phyloP scores from a whole-genome alignment of 1,284 basidiomycete species.

The Chondrostereum purpureum region DNA sequence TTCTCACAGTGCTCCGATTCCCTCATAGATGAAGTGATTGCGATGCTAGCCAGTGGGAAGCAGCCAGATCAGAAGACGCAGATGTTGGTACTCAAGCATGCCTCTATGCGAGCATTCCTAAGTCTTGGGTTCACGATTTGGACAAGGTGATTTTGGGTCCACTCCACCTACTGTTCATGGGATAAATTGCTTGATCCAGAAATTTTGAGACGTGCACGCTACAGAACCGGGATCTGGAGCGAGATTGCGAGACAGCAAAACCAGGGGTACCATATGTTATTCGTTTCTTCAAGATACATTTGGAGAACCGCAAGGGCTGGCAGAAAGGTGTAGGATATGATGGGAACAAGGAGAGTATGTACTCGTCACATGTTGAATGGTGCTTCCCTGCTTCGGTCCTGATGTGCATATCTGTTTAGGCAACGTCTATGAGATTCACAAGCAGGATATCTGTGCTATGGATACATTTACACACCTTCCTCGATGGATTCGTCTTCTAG shows the following conservation, averaged over 20 bases:
- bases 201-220: slow-evolving; percentile 23
- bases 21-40: no score
- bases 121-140: slow-evolving; percentile 11
- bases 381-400: no score
- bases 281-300: slow-evolving; percentile 15
- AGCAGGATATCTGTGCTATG: slow-evolving; percentile 19
- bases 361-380: not conserved
- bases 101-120: slow-evolving; percentile 10
- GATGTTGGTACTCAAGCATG: slow-evolving; percentile 10
- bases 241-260: slow-evolving; percentile 10
- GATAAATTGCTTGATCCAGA: slow-evolving; percentile 14
- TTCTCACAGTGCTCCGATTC: no score
- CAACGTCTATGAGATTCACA: slow-evolving; percentile 25
- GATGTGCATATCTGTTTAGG: slow-evolving; percentile 14
- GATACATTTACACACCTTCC: slow-evolving; percentile 22
- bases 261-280: slow-evolving; percentile 17
- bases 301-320: slow-evolving; percentile 24
- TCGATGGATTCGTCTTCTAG: slow-evolving; percentile 21
- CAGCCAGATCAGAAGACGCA: no score
- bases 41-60: no score
- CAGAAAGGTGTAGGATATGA: slow-evolving; percentile 20
- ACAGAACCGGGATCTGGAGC: slow-evolving; percentile 16
- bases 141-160: slow-evolving; percentile 13
- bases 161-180: not conserved
- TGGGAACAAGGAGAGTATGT: slow-evolving; percentile 15